Evolutionary conservation across 1,284 basidiomycete species (phyloP), one percentile per base, ranked within the genome.

Genomic region (Rhodotorula sp.): DNA sequence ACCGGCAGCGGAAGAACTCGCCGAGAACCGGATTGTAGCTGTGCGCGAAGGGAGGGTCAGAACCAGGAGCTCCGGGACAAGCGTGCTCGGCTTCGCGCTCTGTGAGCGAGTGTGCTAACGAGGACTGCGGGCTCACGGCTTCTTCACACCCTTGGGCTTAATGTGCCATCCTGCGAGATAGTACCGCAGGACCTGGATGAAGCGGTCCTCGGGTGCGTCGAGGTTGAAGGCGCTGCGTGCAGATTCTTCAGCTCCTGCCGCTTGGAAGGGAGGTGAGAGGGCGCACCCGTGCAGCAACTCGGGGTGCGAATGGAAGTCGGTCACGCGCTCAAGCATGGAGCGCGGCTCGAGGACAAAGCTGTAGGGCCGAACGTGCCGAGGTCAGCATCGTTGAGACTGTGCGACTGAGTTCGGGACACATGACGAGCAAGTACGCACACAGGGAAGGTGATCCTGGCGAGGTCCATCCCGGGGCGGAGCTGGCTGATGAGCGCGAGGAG

Each of bases 141-240:
- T 99, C 90, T 99, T 99, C 75, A 99, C 97, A 74, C 96, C 96
- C 83, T 94, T 97, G 54, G 96, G 95, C 84, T 99, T 98, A 84
- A 98, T 97, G 83, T 99, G 97, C 96, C 96, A 99, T 57, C 96
- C 96, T n/a, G 92, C 91, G 57, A 98, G 89, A 81, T 98, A 99
- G 82, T 97, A 98, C 69, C 92, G 90, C 63, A 97, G 86, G 8
- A 98, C 92, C 68, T 90, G 87, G 74, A 97, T 85, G 82, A 98
- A 98, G 51, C 97, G 86, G 80, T 97, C 92, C 81, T 97, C 91
- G 48, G 93, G 88, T 78, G 93, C 88, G 56, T 87, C 85, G 78
- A 88, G 87, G 46, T 87, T 81, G 79, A 92, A 90, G 61, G 90
- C 91, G 64, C 91, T 91, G 79, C 66, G 68, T 41, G 1, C 3